Percentiles rank a stretch among this genome's conserved stretches.
These are phyloP conservation scores for Tuber magnatum DNA, from an alignment of 495 filamentous ascomycete genomes.

Conservation along the genomic window DNA sequence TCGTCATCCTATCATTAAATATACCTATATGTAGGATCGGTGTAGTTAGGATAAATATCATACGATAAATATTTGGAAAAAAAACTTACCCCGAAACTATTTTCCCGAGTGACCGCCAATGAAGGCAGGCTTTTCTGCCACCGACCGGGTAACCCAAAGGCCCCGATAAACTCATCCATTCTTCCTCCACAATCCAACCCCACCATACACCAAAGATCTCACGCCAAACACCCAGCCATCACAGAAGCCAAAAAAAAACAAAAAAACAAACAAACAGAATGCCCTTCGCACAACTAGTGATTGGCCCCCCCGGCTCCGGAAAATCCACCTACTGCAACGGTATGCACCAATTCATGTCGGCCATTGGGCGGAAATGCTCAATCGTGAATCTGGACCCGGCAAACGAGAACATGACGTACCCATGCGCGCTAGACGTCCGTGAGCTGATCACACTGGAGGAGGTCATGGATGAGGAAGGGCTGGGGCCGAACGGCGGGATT, in stretches of 20 bases:
- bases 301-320: constrained; percentile 86
- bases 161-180: not conserved
- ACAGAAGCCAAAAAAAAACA: not conserved
- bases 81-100: not conserved
- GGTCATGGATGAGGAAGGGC: constrained; percentile 82
- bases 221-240: not conserved
- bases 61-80: too few relatives aligned
- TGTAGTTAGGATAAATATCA: too few relatives aligned
- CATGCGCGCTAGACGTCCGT: constrained; percentile 84
- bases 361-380: constrained; percentile 88
- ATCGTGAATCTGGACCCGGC: constrained; percentile 95
- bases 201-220: not conserved
- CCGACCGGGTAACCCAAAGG: not conserved
- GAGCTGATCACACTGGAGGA: constrained; percentile 82
- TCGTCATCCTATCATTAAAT: too few relatives aligned
- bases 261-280: not conserved
- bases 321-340: constrained; percentile 98
- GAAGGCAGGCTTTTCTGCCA: not conserved
- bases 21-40: too few relatives aligned
- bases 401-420: constrained; percentile 75
- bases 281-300: constrained; percentile 57
- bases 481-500: constrained; percentile 88
- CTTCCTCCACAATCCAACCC: not conserved
- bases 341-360: constrained; percentile 95
- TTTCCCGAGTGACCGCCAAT: not conserved